phyloP scores from a whole-genome alignment of 2,329 filamentous ascomycete genomes.

The Coniochaeta prunicola region DNA sequence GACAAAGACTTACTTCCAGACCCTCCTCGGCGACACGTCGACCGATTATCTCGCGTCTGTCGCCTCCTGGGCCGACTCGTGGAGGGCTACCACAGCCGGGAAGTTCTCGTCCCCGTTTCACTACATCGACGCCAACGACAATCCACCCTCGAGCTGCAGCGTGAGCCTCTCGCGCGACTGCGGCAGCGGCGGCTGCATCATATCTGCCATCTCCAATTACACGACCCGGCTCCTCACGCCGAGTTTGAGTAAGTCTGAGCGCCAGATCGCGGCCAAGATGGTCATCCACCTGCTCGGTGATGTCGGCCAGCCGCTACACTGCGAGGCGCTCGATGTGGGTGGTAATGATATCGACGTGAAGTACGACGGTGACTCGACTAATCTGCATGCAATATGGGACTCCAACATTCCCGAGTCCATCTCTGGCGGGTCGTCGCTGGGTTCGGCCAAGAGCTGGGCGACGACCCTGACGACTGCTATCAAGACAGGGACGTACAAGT shows the following conservation, averaged over 20 bases:
- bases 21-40: slow-evolving; percentile 34
- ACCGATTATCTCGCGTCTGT: slow-evolving; percentile 39
- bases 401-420: slow-evolving; percentile 45
- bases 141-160: slow-evolving; percentile 34
- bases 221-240: slow-evolving; percentile 20
- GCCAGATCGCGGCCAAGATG: slow-evolving; percentile 29
- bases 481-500: slow-evolving; percentile 27
- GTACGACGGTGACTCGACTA: slow-evolving; percentile 43
- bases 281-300: slow-evolving; percentile 46
- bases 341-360: slow-evolving; percentile 50
- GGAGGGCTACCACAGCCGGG: slow-evolving; percentile 36
- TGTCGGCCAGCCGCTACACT: slow-evolving; percentile 48
- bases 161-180: slow-evolving; percentile 37
- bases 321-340: slow-evolving; percentile 42
- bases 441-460: slow-evolving; percentile 31
- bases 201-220: slow-evolving; percentile 34
- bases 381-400: slow-evolving; percentile 57
- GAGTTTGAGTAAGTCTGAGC: slow-evolving; percentile 17
- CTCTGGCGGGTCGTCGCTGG: slow-evolving; percentile 25
- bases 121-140: slow-evolving; percentile 48
- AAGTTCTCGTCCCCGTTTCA: slow-evolving; percentile 38
- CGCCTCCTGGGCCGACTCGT: slow-evolving; percentile 44
- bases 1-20: slow-evolving; percentile 34
- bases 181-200: slow-evolving; percentile 32
- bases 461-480: slow-evolving; percentile 26